Conservation (phyloP, 441 rosid species). For the Erodium trifolium region DNA sequence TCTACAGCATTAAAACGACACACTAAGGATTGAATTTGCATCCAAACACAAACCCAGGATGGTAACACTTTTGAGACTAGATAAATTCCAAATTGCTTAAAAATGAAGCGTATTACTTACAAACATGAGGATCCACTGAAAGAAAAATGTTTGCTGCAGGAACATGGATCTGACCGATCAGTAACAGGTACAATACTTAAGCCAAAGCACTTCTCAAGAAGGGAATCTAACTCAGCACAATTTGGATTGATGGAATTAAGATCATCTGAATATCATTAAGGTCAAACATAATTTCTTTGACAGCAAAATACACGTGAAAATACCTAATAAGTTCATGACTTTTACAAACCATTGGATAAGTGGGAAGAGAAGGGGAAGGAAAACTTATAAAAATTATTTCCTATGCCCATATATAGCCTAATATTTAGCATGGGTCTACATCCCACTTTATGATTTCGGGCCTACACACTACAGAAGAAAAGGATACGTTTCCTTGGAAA, state of each 20-base stretch:
- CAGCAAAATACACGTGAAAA: conserved; percentile 7
- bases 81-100: background rate
- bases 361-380: no score
- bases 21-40: background rate
- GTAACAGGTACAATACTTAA: conserved; percentile 29
- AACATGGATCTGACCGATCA: conserved; percentile 35
- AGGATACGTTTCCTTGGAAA: conserved; percentile 70
- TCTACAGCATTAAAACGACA: background rate
- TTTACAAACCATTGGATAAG: no score
- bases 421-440: background rate
- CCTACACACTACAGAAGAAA: background rate
- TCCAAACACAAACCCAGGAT: background rate
- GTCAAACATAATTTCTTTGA: conserved; percentile 15
- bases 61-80: background rate
- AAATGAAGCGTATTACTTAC: conserved; percentile 44
- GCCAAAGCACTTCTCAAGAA: conserved; percentile 52
- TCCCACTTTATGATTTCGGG: conserved; percentile 1
- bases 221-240: conserved; percentile 37
- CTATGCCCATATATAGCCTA: background rate
- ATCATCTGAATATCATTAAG: conserved; percentile 52
- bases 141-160: conserved; percentile 33
- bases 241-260: conserved; percentile 39
- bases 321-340: background rate
- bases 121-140: conserved; percentile 53
- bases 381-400: background rate